Base-by-base conservation (phyloP, 768 basidiomycete species). In the Tulasnella sp. region DNA sequence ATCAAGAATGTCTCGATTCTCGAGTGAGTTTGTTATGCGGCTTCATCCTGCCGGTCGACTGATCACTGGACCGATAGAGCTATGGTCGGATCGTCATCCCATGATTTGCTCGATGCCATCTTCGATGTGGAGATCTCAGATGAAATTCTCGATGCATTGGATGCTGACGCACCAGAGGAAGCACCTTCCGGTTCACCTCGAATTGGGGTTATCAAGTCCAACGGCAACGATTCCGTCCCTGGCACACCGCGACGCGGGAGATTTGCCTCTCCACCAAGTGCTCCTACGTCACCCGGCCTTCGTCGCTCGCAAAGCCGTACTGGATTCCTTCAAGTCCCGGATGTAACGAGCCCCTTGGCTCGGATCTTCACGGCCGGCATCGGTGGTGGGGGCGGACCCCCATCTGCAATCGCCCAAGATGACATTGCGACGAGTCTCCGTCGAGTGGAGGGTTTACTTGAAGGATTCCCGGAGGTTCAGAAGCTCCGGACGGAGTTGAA, bases 401-500 rank as follows among this genome's bases (percentile, higher is more conserved):
- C 77, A 9, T 40, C 75, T 72, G 48, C 44, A 39, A 16, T 77
- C 24, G 80, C 27, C 31, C 68, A 71, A 44, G 77, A 81, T 34
- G 75, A 86, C 46, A 42, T 79, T 9, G 72, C 62, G 10, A 71
- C 39, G 48, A 62, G 40, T 3, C 73, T 78, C 19, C 21, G 48
- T 81, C 87, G 88, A 79, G 84, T 94, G 56, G 92, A 94, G 84
- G 84, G 85, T 34, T 82, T 93, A 79, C 82, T 94, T 79, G 92
- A 93, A 71, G 90, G 91, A 74, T 88, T 92, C 71, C 87, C 88
- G 40, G 87, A 89, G 62, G 81, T 93, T 81, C 93, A 94, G 46
- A 88, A 85, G 81, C 85, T 96, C 48, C 92, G 90, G 84, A 92
- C 92, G 2, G 93, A 95, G 84, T 92, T 96, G 89, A 93, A 91